Evolutionary conservation across 1,284 basidiomycete genomes (phyloP).

Genomic region (Microbotryum silenes-acaulis): DNA sequence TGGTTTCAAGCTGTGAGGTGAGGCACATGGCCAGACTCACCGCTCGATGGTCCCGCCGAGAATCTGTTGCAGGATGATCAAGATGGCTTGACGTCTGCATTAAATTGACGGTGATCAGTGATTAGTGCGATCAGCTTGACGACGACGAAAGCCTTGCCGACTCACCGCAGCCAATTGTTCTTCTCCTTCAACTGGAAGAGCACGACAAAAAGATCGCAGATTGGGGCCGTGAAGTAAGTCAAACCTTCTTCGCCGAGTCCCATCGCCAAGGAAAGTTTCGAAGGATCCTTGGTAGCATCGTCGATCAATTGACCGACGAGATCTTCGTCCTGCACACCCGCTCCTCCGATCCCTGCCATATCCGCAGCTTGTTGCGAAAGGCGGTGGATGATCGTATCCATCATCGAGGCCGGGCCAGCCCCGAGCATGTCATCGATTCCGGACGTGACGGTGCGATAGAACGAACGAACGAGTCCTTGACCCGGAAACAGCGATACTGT

Average conservation of each 20-base stretch:
- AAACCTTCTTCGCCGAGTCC: conserved; percentile 30
- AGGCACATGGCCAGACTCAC: conserved; percentile 44
- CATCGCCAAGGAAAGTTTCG: not conserved
- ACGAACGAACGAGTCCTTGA: conserved; percentile 61
- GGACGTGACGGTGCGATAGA: conserved; percentile 80
- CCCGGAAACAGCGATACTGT: conserved; percentile 50
- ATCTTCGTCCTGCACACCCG: conserved; percentile 71
- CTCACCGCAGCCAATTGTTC: conserved; percentile 70
- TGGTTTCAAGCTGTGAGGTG: not conserved
- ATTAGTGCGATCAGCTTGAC: too few relatives aligned
- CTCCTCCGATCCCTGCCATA: conserved; percentile 69
- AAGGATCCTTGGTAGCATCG: not conserved
- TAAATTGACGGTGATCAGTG: conserved; percentile 18
- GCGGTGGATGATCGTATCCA: conserved; percentile 83
- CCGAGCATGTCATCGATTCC: conserved; percentile 91
- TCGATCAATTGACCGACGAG: conserved; percentile 63
- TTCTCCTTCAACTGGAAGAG: conserved; percentile 91
- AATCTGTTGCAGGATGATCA: conserved; percentile 90
- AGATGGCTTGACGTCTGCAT: conserved; percentile 75
- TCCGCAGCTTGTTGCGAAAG: conserved; percentile 81
- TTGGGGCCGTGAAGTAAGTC: conserved; percentile 70
- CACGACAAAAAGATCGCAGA: conserved; percentile 85
- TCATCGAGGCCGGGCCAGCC: conserved; percentile 67
- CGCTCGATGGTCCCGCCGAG: conserved; percentile 91
- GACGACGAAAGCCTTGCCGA: too few relatives aligned